Evolutionary conservation across 2,329 filamentous ascomycete species (phyloP), one percentile per base, ranked within the genome.

Genomic region (Trichoderma lentiforme): DNA sequence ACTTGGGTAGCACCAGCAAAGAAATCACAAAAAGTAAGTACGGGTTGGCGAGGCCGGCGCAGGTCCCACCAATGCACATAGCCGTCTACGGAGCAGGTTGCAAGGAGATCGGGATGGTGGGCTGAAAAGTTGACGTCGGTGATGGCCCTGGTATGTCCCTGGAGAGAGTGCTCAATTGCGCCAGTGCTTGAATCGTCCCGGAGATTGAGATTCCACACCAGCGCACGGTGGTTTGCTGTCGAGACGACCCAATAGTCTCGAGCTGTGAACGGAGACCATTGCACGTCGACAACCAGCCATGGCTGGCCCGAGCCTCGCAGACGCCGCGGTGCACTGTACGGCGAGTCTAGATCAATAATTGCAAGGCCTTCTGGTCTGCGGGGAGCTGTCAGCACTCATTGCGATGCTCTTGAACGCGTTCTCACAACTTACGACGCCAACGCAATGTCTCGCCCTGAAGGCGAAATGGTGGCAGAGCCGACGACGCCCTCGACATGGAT

Each of bases 41-140:
- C 92, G 8, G 94, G 93, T 74, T 91, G 89, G 56, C 87, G 86
- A 0, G 94, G 91, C 65, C 88, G 87, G 43, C 95, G 89, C 60
- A 98, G 84, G 82, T 98, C 95, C 94, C 95, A 98, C 77, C 91
- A 94, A 80, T 97, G 93, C 9, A 98, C 93, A 78, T 94, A 97
- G 65, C 94, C 96, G 81, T 98, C 95, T 34, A 98, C 93, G 4
- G 94, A 93, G 80, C 94, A 98, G 0, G 95, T 97, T 11, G 94
- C 93, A 18, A 98, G 88, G 57, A 95, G 86, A 78, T 98, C 95
- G 0, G 94, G 93, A 78, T 98, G 93, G 76, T 97, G 93, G 6
- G 95, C 94, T 0, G 94, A 97, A 81, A 97, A 98, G 80, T 98
- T 98, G 81, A 98, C 94, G 79, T 98, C 95, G 8, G 95, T 98